These are phyloP conservation scores for Fusarium subtropicale DNA, from an alignment of 2,329 filamentous ascomycete species.

Conservation along the genomic window DNA sequence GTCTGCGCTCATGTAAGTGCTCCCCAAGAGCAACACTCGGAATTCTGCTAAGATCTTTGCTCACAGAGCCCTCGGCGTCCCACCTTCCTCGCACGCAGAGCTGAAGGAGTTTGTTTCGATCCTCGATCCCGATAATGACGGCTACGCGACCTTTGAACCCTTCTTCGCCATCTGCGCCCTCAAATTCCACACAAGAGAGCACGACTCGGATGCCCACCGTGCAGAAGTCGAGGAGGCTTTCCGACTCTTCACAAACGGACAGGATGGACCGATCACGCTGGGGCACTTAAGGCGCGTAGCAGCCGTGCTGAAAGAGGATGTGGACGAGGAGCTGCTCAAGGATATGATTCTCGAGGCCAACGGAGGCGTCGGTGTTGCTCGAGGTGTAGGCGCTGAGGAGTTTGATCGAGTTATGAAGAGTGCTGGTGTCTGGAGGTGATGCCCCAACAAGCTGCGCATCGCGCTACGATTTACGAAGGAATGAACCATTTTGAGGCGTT, in stretches of 20 bases:
- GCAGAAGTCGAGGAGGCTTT: constrained; percentile 85
- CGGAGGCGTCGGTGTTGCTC: constrained; percentile 76
- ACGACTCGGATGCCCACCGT: constrained; percentile 65
- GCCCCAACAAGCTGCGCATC: not conserved
- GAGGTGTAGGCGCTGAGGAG: constrained; percentile 80
- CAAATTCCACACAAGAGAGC: constrained; percentile 75
- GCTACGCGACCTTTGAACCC: constrained; percentile 80
- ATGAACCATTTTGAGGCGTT: constrained; percentile 27
- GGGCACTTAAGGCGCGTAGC: constrained; percentile 83
- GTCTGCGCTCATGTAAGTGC: constrained; percentile 76
- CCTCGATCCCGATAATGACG: constrained; percentile 84
- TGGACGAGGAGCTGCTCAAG: constrained; percentile 83
- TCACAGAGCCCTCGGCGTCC: constrained; percentile 82
- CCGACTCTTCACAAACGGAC: constrained; percentile 76
- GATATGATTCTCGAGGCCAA: constrained; percentile 98
- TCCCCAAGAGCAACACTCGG: not conserved
- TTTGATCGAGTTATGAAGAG: constrained; percentile 88
- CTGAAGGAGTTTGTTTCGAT: constrained; percentile 80
- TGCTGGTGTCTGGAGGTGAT: constrained; percentile 83
- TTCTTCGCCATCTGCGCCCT: constrained; percentile 92
- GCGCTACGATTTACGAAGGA: constrained; percentile 35
- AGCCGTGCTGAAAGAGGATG: constrained; percentile 82
- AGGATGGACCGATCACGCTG: constrained; percentile 75
- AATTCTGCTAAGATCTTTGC: constrained; percentile 4
- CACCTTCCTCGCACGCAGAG: constrained; percentile 71